Conservation (phyloP, 257 asterid species). For the Fraxinus americana region DNA sequence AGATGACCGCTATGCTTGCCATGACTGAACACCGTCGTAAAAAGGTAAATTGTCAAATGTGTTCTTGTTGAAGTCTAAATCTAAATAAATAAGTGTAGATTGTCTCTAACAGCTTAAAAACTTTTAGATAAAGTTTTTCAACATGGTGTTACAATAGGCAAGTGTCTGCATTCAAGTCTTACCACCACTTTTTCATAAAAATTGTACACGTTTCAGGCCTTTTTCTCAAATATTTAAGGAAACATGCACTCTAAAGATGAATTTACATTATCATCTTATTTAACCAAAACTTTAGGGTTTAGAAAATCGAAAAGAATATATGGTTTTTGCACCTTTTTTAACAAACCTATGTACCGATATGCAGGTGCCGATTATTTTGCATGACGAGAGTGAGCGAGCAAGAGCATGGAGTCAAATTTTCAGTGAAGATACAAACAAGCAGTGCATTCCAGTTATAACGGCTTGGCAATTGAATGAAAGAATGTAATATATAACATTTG, state of each 20-base stretch:
- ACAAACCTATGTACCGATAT: constrained; percentile 7
- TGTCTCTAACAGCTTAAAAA: neutral
- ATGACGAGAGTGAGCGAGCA: constrained; percentile 81
- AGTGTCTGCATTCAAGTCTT: neutral
- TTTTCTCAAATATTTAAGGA: constrained; percentile 17
- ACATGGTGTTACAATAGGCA: neutral
- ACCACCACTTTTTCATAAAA: neutral
- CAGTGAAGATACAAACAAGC: constrained; percentile 85
- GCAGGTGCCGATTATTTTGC: constrained; percentile 89
- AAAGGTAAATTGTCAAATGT: constrained; percentile 51
- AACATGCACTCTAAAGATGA: neutral
- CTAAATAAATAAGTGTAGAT: neutral
- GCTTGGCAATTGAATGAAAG: constrained; percentile 99
- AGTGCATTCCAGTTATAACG: constrained; percentile 87
- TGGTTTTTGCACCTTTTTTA: neutral
- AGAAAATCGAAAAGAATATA: neutral
- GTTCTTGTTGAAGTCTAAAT: neutral
- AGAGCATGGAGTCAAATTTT: constrained; percentile 84
- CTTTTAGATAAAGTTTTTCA: neutral
- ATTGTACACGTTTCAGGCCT: no score
- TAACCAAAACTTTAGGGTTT: neutral
- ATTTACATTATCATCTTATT: constrained; percentile 1
- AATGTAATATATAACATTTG: constrained; percentile 52
- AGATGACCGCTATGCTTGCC: constrained; percentile 99
- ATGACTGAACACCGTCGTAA: constrained; percentile 98